Evolutionary conservation across 352 stramenopile species (phyloP).

Genomic region (Globisporangium orthogonon): DNA sequence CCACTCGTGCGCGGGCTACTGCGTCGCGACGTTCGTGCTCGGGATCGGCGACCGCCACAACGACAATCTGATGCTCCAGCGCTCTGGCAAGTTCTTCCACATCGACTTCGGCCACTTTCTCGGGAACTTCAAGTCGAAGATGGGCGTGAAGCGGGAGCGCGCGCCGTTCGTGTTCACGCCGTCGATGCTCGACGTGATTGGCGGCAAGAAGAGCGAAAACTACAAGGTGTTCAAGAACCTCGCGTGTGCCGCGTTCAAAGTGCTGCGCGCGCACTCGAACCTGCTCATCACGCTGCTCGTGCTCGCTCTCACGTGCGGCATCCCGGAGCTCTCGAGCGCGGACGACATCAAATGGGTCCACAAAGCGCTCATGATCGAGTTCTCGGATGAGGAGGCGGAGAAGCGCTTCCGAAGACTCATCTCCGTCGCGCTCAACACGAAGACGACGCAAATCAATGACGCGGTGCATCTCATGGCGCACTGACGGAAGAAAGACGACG

Average conservation of each 20-base stretch:
- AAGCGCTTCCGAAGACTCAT: slow-evolving; percentile 74
- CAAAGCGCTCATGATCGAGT: slow-evolving; percentile 72
- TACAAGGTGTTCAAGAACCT: slow-evolving; percentile 72
- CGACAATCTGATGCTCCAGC: slow-evolving; percentile 95
- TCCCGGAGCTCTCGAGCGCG: slow-evolving; percentile 64
- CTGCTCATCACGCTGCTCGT: slow-evolving; percentile 79
- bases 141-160: slow-evolving; percentile 88
- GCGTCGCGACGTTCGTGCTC: slow-evolving; percentile 91
- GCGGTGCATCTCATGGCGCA: slow-evolving; percentile 84
- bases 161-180: slow-evolving; percentile 91
- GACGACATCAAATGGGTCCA: slow-evolving; percentile 79
- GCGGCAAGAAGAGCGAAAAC: slow-evolving; percentile 62
- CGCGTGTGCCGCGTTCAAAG: slow-evolving; percentile 59
- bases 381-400: slow-evolving; percentile 54
- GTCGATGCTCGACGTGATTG: slow-evolving; percentile 85
- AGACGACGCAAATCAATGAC: slow-evolving; percentile 79
- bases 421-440: slow-evolving; percentile 62
- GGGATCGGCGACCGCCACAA: slow-evolving; percentile 93
- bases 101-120: slow-evolving; percentile 96
- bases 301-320: slow-evolving; percentile 71
- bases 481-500: slow-evolving; percentile 8
- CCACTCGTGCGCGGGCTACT: slow-evolving; percentile 88
- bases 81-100: slow-evolving; percentile 92
- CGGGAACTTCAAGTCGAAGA: slow-evolving; percentile 93
- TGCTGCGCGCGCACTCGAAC: slow-evolving; percentile 70